Conservation (phyloP, 257 asterid species). For the Forsythia suspensa region DNA sequence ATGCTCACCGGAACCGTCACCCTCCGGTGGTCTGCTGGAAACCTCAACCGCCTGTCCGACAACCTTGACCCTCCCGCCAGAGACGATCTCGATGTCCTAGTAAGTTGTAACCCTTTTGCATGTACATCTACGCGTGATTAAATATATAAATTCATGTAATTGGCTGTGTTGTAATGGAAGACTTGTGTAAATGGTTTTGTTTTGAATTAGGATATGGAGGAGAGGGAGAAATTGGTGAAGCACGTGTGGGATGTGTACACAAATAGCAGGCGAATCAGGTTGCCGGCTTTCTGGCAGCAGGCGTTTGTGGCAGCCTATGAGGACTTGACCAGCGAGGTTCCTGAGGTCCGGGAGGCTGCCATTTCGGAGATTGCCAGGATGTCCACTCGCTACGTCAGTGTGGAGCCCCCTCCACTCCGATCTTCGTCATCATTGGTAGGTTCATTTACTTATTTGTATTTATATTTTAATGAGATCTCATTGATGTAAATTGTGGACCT, state of each 20-base stretch:
- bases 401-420: slow-evolving; percentile 49
- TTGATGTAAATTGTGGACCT: background rate
- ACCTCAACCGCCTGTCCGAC: slow-evolving; percentile 35
- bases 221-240: slow-evolving; percentile 88
- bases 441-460: slow-evolving; percentile 7
- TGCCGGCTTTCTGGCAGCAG: slow-evolving; percentile 80
- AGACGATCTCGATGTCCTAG: slow-evolving; percentile 53
- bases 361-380: slow-evolving; percentile 85
- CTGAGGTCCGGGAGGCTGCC: slow-evolving; percentile 63
- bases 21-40: slow-evolving; percentile 56
- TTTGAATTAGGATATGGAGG: slow-evolving; percentile 77
- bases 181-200: slow-evolving; percentile 14
- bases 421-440: slow-evolving; percentile 60
- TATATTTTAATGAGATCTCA: background rate
- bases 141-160: background rate
- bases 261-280: slow-evolving; percentile 61
- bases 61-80: slow-evolving; percentile 20
- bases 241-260: slow-evolving; percentile 95
- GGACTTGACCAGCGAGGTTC: slow-evolving; percentile 70
- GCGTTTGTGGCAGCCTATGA: slow-evolving; percentile 92
- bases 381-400: slow-evolving; percentile 59
- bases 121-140: background rate
- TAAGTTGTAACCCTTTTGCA: slow-evolving; percentile 12
- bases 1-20: slow-evolving; percentile 64
- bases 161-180: background rate